These are phyloP conservation scores for Rubus parviflorus DNA, from an alignment of 306 rosid species.

Conservation along the genomic window DNA sequence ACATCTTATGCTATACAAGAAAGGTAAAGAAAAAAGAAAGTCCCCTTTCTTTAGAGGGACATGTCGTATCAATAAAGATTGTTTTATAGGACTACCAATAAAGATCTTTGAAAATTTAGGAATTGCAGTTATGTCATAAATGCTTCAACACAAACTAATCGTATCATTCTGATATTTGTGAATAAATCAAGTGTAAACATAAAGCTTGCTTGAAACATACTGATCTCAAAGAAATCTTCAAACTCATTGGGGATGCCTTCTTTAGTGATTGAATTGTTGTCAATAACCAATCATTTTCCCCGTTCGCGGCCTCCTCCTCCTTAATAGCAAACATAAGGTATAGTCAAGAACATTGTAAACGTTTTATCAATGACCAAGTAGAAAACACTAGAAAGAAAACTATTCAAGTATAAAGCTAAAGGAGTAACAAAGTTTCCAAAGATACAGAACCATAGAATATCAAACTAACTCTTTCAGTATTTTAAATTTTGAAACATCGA, in stretches of 20 bases:
- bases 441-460: neutral
- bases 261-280: conserved; percentile 61
- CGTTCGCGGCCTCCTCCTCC: conserved; percentile 59
- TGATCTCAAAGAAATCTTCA: conserved; percentile 77
- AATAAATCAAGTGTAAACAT: neutral
- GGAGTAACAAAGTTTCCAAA: neutral
- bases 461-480: neutral
- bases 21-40: neutral
- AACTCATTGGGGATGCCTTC: conserved; percentile 83
- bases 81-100: neutral
- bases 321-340: conserved; percentile 29
- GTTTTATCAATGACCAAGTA: conserved; percentile 9
- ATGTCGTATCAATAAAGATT: neutral
- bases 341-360: conserved; percentile 21
- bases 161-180: neutral
- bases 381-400: conserved; percentile 16
- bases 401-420: neutral
- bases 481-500: conserved; percentile 15
- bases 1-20: neutral
- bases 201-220: conserved; percentile 33
- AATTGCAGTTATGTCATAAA: neutral
- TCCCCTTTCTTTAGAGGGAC: neutral
- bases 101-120: neutral
- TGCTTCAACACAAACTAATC: neutral
- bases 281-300: conserved; percentile 57